These are phyloP conservation scores for Macrolepiota dolichaula DNA, from an alignment of 768 basidiomycete species.

Conservation along the genomic window DNA sequence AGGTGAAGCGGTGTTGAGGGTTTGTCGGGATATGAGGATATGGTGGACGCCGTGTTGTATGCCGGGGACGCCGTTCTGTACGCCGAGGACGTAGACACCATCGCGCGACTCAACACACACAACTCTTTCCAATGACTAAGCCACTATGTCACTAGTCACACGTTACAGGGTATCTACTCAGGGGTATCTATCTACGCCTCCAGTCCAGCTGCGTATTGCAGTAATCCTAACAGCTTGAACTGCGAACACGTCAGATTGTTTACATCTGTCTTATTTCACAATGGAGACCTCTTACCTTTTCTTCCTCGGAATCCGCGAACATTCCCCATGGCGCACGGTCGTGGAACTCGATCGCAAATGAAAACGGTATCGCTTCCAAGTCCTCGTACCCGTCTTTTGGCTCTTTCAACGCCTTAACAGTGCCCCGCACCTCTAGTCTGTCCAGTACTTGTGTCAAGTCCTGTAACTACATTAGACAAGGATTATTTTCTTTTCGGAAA, in stretches of 20 bases:
- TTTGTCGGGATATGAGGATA: slow-evolving; percentile 58
- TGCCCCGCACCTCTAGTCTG: slow-evolving; percentile 43
- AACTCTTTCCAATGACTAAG: slow-evolving; percentile 6
- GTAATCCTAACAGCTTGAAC: slow-evolving; percentile 45
- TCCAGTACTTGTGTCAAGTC: slow-evolving; percentile 36
- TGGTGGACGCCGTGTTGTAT: slow-evolving; percentile 53
- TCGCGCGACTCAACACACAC: neutral
- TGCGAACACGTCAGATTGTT: slow-evolving; percentile 17
- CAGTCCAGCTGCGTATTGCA: slow-evolving; percentile 41
- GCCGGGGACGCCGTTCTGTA: neutral
- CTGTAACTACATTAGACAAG: slow-evolving; percentile 22
- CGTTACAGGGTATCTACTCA: neutral
- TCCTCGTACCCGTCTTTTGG: slow-evolving; percentile 70
- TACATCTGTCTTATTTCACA: neutral
- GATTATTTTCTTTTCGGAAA: neutral
- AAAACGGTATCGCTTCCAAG: slow-evolving; percentile 59
- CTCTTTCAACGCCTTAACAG: slow-evolving; percentile 47
- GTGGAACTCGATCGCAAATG: slow-evolving; percentile 63
- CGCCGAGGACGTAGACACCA: neutral
- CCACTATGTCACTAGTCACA: slow-evolving; percentile 12
- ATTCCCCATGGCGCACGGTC: slow-evolving; percentile 51
- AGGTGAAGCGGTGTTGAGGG: slow-evolving; percentile 47
- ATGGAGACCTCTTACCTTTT: slow-evolving; percentile 44
- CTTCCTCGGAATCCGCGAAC: slow-evolving; percentile 60
- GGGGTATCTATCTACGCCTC: slow-evolving; percentile 11